Evolutionary conservation across 768 basidiomycete species (phyloP).

Genomic region (Rhodocollybia butyracea): DNA sequence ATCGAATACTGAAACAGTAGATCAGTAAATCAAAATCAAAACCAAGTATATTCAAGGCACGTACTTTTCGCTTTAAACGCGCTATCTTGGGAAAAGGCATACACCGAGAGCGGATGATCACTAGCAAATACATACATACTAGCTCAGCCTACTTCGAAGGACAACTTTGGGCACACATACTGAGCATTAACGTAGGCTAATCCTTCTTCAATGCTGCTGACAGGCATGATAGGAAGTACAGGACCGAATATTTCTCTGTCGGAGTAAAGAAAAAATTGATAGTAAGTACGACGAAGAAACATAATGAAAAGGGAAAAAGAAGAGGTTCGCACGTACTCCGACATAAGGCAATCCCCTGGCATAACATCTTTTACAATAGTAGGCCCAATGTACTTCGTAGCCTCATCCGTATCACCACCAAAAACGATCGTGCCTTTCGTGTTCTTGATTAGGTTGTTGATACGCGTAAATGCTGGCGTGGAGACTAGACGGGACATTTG

Average conservation of each 20-base stretch:
- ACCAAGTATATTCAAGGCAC: not conserved
- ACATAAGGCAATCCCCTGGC: constrained; percentile 54
- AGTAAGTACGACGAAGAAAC: not conserved
- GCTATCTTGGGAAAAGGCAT: constrained; percentile 55
- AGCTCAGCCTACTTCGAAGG: not conserved
- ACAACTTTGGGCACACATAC: constrained; percentile 28
- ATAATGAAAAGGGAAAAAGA: not conserved
- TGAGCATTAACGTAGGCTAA: constrained; percentile 50
- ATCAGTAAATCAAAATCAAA: not conserved
- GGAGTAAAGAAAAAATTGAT: not conserved
- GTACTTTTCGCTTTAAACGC: constrained; percentile 37
- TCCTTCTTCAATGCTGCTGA: constrained; percentile 53
- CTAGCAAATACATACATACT: constrained; percentile 28
- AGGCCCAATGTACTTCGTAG: constrained; percentile 48
- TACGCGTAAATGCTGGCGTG: constrained; percentile 48
- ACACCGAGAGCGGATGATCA: constrained; percentile 58
- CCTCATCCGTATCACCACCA: constrained; percentile 43
- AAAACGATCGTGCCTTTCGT: constrained; percentile 57
- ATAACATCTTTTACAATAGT: constrained; percentile 57
- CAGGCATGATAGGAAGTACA: constrained; percentile 57
- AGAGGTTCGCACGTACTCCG: constrained; percentile 52
- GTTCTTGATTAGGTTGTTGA: constrained; percentile 45
- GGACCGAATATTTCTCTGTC: constrained; percentile 74
- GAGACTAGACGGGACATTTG: constrained; percentile 53
- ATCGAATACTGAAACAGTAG: constrained; percentile 43